Conservation (phyloP, 2,329 filamentous ascomycete genomes). For the Colletotrichum caudatum region DNA sequence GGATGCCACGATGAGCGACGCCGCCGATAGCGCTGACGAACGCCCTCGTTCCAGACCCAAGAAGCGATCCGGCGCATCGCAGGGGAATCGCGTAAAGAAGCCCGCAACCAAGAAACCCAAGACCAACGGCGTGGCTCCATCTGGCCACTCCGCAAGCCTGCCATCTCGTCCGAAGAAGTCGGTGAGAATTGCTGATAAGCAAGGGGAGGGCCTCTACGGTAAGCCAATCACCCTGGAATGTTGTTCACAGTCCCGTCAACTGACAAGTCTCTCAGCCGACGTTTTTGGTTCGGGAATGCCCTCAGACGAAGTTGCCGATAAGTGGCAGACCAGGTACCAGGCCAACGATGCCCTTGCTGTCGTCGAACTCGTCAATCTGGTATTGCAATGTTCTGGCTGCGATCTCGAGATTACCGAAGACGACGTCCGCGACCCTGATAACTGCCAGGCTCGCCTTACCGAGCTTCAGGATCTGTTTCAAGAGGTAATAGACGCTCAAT, state of each 20-base stretch:
- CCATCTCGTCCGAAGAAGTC: constrained; percentile 69
- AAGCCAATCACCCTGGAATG: constrained; percentile 45
- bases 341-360: constrained; percentile 66
- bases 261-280: constrained; percentile 61
- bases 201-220: constrained; percentile 68
- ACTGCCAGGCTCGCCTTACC: constrained; percentile 79
- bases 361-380: constrained; percentile 74
- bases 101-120: constrained; percentile 74
- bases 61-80: constrained; percentile 46
- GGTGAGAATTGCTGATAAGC: constrained; percentile 63
- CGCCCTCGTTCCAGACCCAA: constrained; percentile 42
- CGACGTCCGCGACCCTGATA: constrained; percentile 91
- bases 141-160: constrained; percentile 56
- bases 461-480: constrained; percentile 93
- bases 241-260: constrained; percentile 43
- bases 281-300: constrained; percentile 71
- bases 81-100: constrained; percentile 62
- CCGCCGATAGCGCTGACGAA: constrained; percentile 59
- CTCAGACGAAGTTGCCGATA: constrained; percentile 67
- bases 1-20: constrained; percentile 60
- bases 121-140: constrained; percentile 62
- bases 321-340: constrained; percentile 71
- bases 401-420: constrained; percentile 81
- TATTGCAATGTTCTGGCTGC: constrained; percentile 81
- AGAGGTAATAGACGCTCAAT: constrained; percentile 65